Conservation (phyloP, 2,329 filamentous ascomycete species). For the Apiospora aurea region DNA sequence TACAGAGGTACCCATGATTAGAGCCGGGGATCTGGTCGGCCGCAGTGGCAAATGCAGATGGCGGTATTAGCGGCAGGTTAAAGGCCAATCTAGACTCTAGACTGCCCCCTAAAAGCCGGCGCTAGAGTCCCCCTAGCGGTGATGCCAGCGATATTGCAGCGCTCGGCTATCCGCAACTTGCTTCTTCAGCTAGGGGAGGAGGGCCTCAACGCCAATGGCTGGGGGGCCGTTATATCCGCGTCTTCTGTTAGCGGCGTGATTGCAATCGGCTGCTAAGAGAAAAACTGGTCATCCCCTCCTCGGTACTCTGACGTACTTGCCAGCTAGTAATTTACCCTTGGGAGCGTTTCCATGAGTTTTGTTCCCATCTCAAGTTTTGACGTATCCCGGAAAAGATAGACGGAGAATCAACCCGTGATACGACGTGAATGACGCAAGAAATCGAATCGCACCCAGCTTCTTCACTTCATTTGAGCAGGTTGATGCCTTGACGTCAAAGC, state of each 20-base stretch:
- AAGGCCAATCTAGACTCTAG: constrained; percentile 5
- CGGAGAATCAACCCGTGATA: background rate
- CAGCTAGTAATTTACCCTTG: background rate
- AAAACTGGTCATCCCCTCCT: background rate
- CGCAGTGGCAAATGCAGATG: background rate
- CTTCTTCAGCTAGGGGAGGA: constrained; percentile 8
- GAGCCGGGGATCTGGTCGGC: background rate
- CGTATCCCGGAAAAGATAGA: background rate
- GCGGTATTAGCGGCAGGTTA: background rate
- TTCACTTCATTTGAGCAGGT: background rate
- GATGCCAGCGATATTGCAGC: background rate
- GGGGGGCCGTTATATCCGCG: background rate
- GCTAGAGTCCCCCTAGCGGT: constrained; percentile 4
- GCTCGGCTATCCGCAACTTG: background rate
- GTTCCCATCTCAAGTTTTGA: background rate
- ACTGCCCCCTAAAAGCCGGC: background rate
- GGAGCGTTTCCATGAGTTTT: background rate
- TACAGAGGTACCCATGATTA: background rate
- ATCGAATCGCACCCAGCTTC: background rate
- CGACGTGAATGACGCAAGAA: background rate
- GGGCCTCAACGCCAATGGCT: constrained; percentile 5
- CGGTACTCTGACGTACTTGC: background rate
- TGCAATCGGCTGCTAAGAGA: background rate
- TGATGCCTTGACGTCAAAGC: background rate
- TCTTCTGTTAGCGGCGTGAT: background rate